Percentiles rank a stretch among this genome's conserved stretches.
Conservation (phyloP, 345 rosid genomes). For the Citrus reticulata region DNA sequence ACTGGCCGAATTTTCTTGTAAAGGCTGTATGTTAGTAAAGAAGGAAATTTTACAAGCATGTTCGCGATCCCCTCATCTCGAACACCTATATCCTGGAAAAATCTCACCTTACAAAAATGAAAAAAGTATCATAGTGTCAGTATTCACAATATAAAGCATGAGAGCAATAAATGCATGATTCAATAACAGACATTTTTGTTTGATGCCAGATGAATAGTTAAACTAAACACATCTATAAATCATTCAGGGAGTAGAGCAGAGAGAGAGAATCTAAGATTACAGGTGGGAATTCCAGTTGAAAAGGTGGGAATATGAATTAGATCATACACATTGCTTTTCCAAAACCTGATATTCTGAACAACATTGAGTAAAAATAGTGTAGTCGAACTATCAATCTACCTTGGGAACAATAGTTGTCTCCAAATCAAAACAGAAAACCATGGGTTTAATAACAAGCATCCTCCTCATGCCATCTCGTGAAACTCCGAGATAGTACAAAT, state of each 20-base stretch:
- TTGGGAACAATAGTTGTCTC: constrained; percentile 70
- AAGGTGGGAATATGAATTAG: neutral
- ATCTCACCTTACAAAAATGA: constrained; percentile 50
- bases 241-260: neutral
- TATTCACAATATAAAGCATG: neutral
- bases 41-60: constrained; percentile 91
- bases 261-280: neutral
- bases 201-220: neutral
- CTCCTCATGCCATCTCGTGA: constrained; percentile 85
- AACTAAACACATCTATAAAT: neutral
- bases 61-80: constrained; percentile 77
- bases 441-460: constrained; percentile 76
- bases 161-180: neutral
- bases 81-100: constrained; percentile 79
- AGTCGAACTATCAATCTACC: constrained; percentile 31
- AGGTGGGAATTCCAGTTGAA: neutral
- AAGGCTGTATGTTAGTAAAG: constrained; percentile 69
- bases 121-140: constrained; percentile 21
- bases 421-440: constrained; percentile 72
- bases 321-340: neutral
- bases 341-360: neutral
- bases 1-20: constrained; percentile 87
- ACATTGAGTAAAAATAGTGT: neutral
- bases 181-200: neutral
- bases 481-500: constrained; percentile 82